Percentiles rank a stretch among this genome's conserved stretches.
Conservation (phyloP, 768 basidiomycete genomes). For the Lactifluus echinatus region DNA sequence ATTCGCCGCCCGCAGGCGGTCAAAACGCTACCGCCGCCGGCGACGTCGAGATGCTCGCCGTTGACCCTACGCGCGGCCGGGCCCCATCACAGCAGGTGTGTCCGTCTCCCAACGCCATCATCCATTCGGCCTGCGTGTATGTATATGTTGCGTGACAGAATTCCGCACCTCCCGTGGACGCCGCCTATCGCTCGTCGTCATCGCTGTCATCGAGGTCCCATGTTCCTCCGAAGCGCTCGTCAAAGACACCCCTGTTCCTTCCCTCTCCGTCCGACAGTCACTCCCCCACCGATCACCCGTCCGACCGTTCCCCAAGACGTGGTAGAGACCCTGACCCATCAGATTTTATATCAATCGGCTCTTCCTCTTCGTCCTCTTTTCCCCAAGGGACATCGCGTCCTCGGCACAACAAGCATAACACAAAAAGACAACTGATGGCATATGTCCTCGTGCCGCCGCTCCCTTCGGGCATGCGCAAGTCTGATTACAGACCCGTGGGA, state of each 20-base stretch:
- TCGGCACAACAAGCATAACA: neutral
- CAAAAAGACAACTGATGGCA: neutral
- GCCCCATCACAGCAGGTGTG: neutral
- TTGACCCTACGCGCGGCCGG: neutral
- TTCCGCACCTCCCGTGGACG: neutral
- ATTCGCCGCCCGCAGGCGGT: neutral
- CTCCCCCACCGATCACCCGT: neutral
- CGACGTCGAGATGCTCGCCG: neutral
- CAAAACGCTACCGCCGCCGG: neutral
- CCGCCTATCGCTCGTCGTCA: neutral
- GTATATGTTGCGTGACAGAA: neutral
- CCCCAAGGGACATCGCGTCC: neutral
- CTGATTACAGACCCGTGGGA: neutral
- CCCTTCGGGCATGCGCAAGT: neutral
- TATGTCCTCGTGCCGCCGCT: conserved; percentile 4
- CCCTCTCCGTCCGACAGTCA: conserved; percentile 2
- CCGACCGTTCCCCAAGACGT: neutral
- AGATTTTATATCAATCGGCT: conserved; percentile 3
- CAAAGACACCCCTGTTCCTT: conserved; percentile 8
- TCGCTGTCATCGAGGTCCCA: neutral
- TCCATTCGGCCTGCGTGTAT: neutral
- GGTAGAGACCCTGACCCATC: neutral
- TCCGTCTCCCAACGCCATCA: neutral
- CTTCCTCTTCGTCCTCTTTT: neutral
- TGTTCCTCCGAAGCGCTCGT: neutral